Evolutionary conservation across 2,329 filamentous ascomycete genomes (phyloP).

Genomic region (Fusarium concolor): DNA sequence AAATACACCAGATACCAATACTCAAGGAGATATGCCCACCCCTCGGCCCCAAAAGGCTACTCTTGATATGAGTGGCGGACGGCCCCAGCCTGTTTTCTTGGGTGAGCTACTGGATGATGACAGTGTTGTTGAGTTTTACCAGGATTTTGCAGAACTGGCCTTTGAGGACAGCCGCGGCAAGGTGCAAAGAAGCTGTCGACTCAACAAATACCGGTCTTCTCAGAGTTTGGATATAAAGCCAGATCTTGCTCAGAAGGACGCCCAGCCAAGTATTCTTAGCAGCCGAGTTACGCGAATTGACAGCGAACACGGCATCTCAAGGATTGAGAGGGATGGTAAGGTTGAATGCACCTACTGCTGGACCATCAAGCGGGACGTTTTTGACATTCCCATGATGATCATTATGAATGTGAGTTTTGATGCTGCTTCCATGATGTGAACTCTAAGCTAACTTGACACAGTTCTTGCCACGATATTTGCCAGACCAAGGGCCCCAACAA

Average conservation of each 20-base stretch:
- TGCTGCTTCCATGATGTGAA: neutral
- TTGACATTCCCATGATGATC: conserved; percentile 98
- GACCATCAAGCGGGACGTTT: conserved; percentile 96
- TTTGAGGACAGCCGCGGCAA: conserved; percentile 91
- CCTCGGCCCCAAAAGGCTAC: conserved; percentile 62
- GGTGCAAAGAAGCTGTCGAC: conserved; percentile 83
- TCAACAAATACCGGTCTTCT: conserved; percentile 89
- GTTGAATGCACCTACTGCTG: conserved; percentile 96
- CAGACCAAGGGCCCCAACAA: conserved; percentile 66
- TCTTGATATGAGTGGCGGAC: conserved; percentile 58
- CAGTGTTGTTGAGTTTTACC: conserved; percentile 93
- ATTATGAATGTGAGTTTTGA: conserved; percentile 88
- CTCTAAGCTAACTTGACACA: conserved; percentile 43
- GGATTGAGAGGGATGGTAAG: conserved; percentile 87
- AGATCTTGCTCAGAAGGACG: conserved; percentile 60
- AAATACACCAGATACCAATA: conserved; percentile 51
- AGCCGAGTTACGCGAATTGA: conserved; percentile 72
- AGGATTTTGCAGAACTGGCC: conserved; percentile 91
- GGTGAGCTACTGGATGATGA: conserved; percentile 95
- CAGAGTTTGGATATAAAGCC: conserved; percentile 61
- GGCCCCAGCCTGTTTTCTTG: conserved; percentile 84
- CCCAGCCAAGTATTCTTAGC: conserved; percentile 62
- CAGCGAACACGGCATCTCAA: conserved; percentile 82
- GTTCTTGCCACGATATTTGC: conserved; percentile 71
- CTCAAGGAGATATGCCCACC: conserved; percentile 58